Evolutionary conservation across 1,284 basidiomycete genomes (phyloP).

Genomic region (Marasmius sp.): DNA sequence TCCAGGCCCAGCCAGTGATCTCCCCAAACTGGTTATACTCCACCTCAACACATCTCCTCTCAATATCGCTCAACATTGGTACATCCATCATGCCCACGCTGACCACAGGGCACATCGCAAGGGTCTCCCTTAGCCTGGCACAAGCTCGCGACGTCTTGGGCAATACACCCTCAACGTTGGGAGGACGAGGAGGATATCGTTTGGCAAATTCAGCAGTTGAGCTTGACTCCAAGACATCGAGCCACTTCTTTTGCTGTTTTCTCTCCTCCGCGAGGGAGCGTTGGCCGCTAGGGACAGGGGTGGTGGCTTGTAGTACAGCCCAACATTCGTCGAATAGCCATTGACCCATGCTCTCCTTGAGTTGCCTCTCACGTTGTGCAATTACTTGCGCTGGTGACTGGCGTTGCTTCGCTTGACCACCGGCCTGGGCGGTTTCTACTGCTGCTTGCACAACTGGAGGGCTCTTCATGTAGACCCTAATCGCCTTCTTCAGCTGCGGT

Average conservation of each 20-base stretch:
- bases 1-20: not conserved
- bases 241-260: not conserved
- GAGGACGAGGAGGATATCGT: not conserved
- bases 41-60: not conserved
- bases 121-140: not conserved
- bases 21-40: not conserved
- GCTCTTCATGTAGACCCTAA: not conserved
- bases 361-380: not conserved
- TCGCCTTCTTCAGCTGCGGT: not conserved
- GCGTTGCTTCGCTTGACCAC: not conserved
- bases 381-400: not conserved
- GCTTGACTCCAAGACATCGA: not conserved
- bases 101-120: not conserved
- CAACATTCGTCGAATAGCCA: constrained; percentile 1
- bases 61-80: not conserved
- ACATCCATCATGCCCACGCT: not conserved
- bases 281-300: not conserved
- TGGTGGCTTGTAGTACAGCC: not conserved
- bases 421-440: not conserved
- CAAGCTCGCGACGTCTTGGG: not conserved
- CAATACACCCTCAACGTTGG: not conserved
- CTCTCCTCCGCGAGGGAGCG: not conserved
- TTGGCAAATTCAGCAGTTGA: not conserved
- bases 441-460: not conserved
- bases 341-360: not conserved